Percentiles rank a stretch among this genome's conserved stretches.
Conservation (phyloP, 371 early-diverging fungal genomes). For the Fennellomyces sp. region DNA sequence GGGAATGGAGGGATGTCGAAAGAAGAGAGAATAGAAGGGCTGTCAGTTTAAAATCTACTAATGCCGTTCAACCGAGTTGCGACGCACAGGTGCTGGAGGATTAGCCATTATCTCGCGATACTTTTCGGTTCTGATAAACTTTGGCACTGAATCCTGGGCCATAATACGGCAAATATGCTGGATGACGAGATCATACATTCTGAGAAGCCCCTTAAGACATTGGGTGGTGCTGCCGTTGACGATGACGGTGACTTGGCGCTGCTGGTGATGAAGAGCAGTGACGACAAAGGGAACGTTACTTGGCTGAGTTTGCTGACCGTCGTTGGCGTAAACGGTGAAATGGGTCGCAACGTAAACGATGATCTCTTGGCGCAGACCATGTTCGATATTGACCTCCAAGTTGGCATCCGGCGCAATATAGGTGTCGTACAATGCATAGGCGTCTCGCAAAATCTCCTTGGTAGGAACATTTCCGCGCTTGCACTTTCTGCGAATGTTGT, state of each 20-base stretch:
- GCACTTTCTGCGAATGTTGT: constrained; percentile 36
- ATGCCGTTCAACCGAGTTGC: constrained; percentile 6
- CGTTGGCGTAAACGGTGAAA: constrained; percentile 8
- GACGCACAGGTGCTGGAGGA: constrained; percentile 7
- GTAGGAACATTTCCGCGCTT: constrained; percentile 31
- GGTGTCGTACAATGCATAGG: constrained; percentile 61
- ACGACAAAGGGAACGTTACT: constrained; percentile 29
- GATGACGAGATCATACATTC: constrained; percentile 65
- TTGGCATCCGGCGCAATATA: constrained; percentile 59
- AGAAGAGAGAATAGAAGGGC: not conserved
- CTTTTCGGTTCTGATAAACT: constrained; percentile 71
- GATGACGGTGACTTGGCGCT: constrained; percentile 36
- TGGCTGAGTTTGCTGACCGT: not conserved
- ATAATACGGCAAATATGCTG: constrained; percentile 74
- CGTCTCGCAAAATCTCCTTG: constrained; percentile 53
- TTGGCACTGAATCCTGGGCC: constrained; percentile 80
- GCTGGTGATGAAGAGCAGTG: constrained; percentile 22
- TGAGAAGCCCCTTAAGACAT: constrained; percentile 40
- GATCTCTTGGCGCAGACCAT: constrained; percentile 46
- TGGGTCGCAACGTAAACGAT: constrained; percentile 11
- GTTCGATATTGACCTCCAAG: constrained; percentile 63
- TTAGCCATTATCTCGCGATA: constrained; percentile 37
- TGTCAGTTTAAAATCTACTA: not conserved
- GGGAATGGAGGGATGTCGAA: constrained; percentile 8
- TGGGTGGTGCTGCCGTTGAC: constrained; percentile 30